A percentile compares a stretch with the other conserved stretches of the same genome.
These are phyloP conservation scores for Pichia sp. DNA, from an alignment of 1,139 yeast genomes.

Conservation along the genomic window DNA sequence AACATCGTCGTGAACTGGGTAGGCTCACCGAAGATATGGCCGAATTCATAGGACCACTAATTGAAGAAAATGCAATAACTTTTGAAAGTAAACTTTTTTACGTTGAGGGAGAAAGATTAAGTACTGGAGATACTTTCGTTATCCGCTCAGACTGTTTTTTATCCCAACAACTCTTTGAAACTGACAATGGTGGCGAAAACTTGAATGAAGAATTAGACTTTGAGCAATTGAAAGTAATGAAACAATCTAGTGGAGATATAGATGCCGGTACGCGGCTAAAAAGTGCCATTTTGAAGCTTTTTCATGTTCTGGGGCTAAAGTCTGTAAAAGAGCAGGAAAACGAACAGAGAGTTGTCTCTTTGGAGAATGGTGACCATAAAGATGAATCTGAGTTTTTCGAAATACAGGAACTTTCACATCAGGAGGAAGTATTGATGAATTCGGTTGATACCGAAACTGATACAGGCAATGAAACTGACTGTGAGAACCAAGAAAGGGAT, in stretches of 20 bases:
- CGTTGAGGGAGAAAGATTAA: conserved; percentile 47
- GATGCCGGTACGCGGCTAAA: conserved; percentile 19
- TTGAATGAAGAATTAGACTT: conserved; percentile 10
- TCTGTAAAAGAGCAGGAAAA: conserved; percentile 1
- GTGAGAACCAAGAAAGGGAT: conserved; percentile 12
- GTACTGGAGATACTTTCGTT: conserved; percentile 55
- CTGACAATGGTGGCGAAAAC: conserved; percentile 1
- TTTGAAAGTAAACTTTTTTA: conserved; percentile 62
- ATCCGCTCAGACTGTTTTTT: conserved; percentile 36
- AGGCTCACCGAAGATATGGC: conserved; percentile 73
- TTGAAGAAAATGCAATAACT: conserved; percentile 52
- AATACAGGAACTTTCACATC: not conserved
- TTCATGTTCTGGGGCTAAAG: conserved; percentile 10
- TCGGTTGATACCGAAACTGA: not conserved
- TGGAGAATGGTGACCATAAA: not conserved
- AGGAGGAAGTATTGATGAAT: not conserved
- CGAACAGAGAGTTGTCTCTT: not conserved
- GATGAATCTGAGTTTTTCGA: conserved; percentile 6
- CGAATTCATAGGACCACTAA: conserved; percentile 59
- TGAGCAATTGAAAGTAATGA: conserved; percentile 13
- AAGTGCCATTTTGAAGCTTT: conserved; percentile 14
- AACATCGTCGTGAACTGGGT: conserved; percentile 57
- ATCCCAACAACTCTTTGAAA: conserved; percentile 48
- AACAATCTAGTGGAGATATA: conserved; percentile 9
- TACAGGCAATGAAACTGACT: not conserved